Base-by-base conservation (phyloP, 2,329 filamentous ascomycete genomes). In the Xylariaceae sp. region DNA sequence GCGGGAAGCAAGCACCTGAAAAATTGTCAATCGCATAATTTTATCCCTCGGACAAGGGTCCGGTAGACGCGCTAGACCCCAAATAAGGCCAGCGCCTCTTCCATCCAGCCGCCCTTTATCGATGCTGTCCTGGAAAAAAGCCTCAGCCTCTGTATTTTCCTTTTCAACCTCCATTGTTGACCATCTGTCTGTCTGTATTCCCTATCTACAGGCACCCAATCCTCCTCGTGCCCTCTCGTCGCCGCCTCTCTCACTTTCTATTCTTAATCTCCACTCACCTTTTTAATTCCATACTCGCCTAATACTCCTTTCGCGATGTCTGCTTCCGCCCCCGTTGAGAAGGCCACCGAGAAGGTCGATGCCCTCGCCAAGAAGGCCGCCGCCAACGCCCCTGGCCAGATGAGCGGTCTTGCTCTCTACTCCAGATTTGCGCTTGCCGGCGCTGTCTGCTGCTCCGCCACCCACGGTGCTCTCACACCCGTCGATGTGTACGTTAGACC, bases 381-480 rank as follows among this genome's bases (percentile, higher is more conserved):
- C 25, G 56, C 57, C 42, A 55, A 56, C 41, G 52, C 56, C 36
- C 56, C 59, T 37, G 55, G 44, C 36, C 48, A 57, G 53, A 45
- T 55, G 21, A 62, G 50, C 56, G 58, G 58, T 41, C 8, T 54
- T 36, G 47, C 49, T 50, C 88, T 98, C 63, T 97, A 97, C 85
- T 88, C 88, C 64, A 83, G 89, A 74, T 96, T 96, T 77, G 92
- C 93, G 74, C 86, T 98, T 64, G 91, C 93, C 64, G 93, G 93
- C 75, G 93, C 93, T 63, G 77, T 97, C 79, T 96, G 93, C 85
- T 98, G 93, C 75, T 93, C 91, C 63, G 77, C 97, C 75, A 98
- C 93, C 67, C 93, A 98, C 82, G 93, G 92, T 73, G 86, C 80
- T 66, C 84, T 97, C 64, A 98, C 93, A 61, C 93, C 93, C 67